Evolutionary conservation across 2,329 filamentous ascomycete species (phyloP), one percentile per base, ranked within the genome.

Genomic region (Colletotrichum sp.): DNA sequence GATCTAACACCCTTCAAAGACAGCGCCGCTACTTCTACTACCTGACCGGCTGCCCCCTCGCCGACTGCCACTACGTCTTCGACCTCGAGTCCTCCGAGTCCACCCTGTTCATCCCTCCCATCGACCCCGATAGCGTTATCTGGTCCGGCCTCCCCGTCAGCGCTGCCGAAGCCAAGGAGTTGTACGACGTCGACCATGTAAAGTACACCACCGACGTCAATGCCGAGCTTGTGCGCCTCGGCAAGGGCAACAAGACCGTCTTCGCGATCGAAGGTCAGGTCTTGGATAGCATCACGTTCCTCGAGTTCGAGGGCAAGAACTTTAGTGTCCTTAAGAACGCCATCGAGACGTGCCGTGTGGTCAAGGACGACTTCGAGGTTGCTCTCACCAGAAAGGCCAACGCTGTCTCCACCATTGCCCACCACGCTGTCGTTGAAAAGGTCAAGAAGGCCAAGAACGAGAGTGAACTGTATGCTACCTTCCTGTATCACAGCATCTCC

Each of bases 21-120:
- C 96, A 98, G 86, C 95, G 96, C 78, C 94, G 97, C 71, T 95
- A 93, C 84, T 99, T 99, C 88, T 98, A 95, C 91, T 99, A 99
- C 86, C 89, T 99, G 60, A 96, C 95, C 28, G 97, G 97, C 80
- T 98, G 89, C 82, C 90, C 93, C 77, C 89, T 98, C 34, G 91
- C 96, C 75, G 96, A 98, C 85, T 94, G 94, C 81, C 93, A 93
- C 83, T 91, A 95, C 76, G 90, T 94, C 72, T 98, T 98, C 88
- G 94, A 98, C 79, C 93, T 98, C 74, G 88, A 90, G 62, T 89
- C 91, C 64, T 90, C 92, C 78, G 92, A 92, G 80, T 91, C 96
- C 55, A 98, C 94, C 4, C 92, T 99, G 65, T 99, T 96, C 87
- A 96, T 99, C 80, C 96, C 97, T 3, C 95, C 96, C 18, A 91